A percentile compares a stretch with the other conserved stretches of the same genome.
Evolutionary conservation across 2,329 filamentous ascomycete species (phyloP).

Genomic region (Orbilia blumenaviensis): DNA sequence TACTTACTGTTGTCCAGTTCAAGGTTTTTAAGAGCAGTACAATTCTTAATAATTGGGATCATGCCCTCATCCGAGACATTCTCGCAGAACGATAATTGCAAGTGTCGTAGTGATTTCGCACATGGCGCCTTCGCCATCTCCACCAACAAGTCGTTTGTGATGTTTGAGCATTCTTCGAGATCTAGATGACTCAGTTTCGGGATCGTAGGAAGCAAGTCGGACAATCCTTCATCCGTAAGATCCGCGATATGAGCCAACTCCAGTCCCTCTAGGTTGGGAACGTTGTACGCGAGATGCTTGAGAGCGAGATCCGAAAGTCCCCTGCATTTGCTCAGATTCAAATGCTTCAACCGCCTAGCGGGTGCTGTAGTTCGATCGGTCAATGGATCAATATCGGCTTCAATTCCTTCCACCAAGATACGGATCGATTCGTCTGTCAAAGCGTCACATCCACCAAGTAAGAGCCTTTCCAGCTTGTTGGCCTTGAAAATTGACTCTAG

Average conservation of each 20-base stretch:
- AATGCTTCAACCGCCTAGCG: conserved; percentile 78
- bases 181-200: conserved; percentile 85
- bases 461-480: conserved; percentile 83
- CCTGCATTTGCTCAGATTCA: conserved; percentile 83
- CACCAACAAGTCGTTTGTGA: conserved; percentile 79
- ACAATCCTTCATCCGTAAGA: conserved; percentile 77
- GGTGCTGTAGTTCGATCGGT: conserved; percentile 79
- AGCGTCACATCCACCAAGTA: conserved; percentile 80
- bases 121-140: conserved; percentile 81
- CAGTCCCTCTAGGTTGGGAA: conserved; percentile 82
- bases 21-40: conserved; percentile 73
- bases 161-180: conserved; percentile 80
- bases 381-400: conserved; percentile 82
- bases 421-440: conserved; percentile 78
- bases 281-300: conserved; percentile 74
- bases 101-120: conserved; percentile 74
- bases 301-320: conserved; percentile 77
- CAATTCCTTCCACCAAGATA: conserved; percentile 76
- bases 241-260: conserved; percentile 80
- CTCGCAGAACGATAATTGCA: conserved; percentile 91
- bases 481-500: conserved; percentile 78
- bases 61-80: conserved; percentile 83
- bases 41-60: conserved; percentile 80
- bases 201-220: conserved; percentile 76
- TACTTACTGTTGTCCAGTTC: conserved; percentile 83